Evolutionary conservation across 768 basidiomycete species (phyloP).

Genomic region (Coprinopsis cinerea): DNA sequence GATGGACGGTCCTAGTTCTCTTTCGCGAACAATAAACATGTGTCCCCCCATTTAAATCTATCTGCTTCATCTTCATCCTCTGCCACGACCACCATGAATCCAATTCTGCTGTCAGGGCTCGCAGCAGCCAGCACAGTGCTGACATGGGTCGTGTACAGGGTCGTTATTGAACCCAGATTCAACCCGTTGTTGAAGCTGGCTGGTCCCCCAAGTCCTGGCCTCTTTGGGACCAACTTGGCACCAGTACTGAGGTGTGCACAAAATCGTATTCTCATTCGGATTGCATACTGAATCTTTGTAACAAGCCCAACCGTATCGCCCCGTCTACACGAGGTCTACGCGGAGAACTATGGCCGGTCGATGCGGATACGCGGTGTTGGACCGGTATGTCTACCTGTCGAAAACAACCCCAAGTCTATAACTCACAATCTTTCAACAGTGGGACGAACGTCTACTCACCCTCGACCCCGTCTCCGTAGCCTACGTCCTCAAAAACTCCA

Average conservation of each 20-base stretch:
- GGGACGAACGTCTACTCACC: conserved; percentile 75
- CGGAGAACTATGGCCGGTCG: conserved; percentile 59
- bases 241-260: conserved; percentile 47
- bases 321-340: conserved; percentile 45
- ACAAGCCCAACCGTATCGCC: conserved; percentile 51
- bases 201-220: conserved; percentile 47
- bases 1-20: not conserved
- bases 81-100: no score
- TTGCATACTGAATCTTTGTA: not conserved
- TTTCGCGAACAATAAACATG: conserved; percentile 9
- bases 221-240: conserved; percentile 49
- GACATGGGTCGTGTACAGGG: conserved; percentile 23
- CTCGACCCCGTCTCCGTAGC: conserved; percentile 71
- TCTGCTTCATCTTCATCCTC: conserved; percentile 8
- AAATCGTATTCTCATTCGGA: not conserved
- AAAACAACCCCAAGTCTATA: not conserved
- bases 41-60: not conserved
- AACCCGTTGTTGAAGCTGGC: conserved; percentile 51
- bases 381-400: conserved; percentile 45
- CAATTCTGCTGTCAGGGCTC: conserved; percentile 9
- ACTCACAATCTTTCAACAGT: conserved; percentile 32
- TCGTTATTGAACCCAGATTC: conserved; percentile 27
- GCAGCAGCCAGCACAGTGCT: conserved; percentile 7
- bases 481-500: conserved; percentile 68
- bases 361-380: conserved; percentile 63